Conservation (phyloP, 495 filamentous ascomycete genomes). For the Halenospora varia region DNA sequence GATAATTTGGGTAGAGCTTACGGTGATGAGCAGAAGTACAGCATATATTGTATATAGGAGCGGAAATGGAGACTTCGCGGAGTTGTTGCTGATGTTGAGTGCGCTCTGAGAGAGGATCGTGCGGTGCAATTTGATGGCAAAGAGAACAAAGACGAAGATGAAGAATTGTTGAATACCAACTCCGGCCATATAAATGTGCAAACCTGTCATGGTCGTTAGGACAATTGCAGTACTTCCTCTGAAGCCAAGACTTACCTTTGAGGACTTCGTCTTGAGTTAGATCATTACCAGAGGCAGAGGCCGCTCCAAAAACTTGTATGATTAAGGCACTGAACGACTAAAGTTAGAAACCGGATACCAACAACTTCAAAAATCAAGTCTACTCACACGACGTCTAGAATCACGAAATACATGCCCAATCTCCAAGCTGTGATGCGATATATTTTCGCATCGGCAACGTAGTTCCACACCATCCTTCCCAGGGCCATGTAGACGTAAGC, state of each 20-base stretch:
- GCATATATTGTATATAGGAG: slow-evolving; percentile 38
- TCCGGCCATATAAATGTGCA: slow-evolving; percentile 47
- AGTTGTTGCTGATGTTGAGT: not conserved
- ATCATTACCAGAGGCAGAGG: slow-evolving; percentile 11
- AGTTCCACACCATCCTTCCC: slow-evolving; percentile 56
- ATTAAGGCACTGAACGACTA: slow-evolving; percentile 10
- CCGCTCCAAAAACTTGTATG: slow-evolving; percentile 16
- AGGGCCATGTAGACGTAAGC: slow-evolving; percentile 66
- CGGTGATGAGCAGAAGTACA: slow-evolving; percentile 36
- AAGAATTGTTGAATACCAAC: slow-evolving; percentile 46
- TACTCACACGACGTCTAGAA: slow-evolving; percentile 60
- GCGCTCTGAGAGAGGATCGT: slow-evolving; percentile 15
- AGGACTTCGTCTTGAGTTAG: not conserved
- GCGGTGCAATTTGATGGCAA: slow-evolving; percentile 38
- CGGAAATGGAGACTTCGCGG: not conserved
- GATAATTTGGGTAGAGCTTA: slow-evolving; percentile 18
- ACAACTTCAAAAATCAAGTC: not conserved
- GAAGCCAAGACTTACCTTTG: slow-evolving; percentile 1
- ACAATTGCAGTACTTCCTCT: not conserved
- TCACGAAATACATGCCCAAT: slow-evolving; percentile 54
- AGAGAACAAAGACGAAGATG: slow-evolving; percentile 38
- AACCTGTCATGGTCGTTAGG: slow-evolving; percentile 17
- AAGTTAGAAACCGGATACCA: not conserved
- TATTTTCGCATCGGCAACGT: slow-evolving; percentile 41
- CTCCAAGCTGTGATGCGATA: slow-evolving; percentile 42